phyloP scores from a whole-genome alignment of 352 stramenopile species.

The Lagenidium giganteum region DNA sequence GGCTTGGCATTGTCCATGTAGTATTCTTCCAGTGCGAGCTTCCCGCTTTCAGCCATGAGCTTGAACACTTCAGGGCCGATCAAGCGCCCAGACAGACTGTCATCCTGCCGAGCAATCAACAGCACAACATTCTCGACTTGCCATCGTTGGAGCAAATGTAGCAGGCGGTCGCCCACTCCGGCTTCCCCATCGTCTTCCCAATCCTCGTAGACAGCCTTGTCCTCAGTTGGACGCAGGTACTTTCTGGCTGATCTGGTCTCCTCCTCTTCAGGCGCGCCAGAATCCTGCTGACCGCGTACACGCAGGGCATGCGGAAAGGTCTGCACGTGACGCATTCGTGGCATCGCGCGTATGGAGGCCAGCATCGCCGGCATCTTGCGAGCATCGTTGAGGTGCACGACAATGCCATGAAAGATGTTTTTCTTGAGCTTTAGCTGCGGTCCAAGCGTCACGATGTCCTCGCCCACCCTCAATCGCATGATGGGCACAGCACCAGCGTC shows the following conservation, averaged over 20 bases:
- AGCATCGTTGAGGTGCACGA: slow-evolving; percentile 29
- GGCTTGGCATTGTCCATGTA: slow-evolving; percentile 45
- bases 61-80: slow-evolving; percentile 67
- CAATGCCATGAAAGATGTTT: slow-evolving; percentile 65
- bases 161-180: slow-evolving; percentile 61
- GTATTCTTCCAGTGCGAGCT: slow-evolving; percentile 71
- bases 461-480: slow-evolving; percentile 16
- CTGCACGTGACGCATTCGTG: slow-evolving; percentile 38
- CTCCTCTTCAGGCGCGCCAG: slow-evolving; percentile 1
- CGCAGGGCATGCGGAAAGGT: slow-evolving; percentile 44
- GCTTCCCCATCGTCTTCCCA: slow-evolving; percentile 45
- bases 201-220: slow-evolving; percentile 38
- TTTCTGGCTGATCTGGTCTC: background rate
- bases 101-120: slow-evolving; percentile 55
- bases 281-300: slow-evolving; percentile 14
- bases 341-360: slow-evolving; percentile 18
- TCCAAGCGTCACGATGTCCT: slow-evolving; percentile 29
- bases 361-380: slow-evolving; percentile 23
- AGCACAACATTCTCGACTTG: slow-evolving; percentile 71
- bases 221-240: slow-evolving; percentile 9
- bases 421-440: slow-evolving; percentile 58
- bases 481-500: background rate
- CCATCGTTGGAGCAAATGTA: slow-evolving; percentile 81
- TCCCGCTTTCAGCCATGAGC: slow-evolving; percentile 57
- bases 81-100: slow-evolving; percentile 55